Conservation (phyloP, 192 early-diverging fungal genomes). For the Coemansia sp. region DNA sequence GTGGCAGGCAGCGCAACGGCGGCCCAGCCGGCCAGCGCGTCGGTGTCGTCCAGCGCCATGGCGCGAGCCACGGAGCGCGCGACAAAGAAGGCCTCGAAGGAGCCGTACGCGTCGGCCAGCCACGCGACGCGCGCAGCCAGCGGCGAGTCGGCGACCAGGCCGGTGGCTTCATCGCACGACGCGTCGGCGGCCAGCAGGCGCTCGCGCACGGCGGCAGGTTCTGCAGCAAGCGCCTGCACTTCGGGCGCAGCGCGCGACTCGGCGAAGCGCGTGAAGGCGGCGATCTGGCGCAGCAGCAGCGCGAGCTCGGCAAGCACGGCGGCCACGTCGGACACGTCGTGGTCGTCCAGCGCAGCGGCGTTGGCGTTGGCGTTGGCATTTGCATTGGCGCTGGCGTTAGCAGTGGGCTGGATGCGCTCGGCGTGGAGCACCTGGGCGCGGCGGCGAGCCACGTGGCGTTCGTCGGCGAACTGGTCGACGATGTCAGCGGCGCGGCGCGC, state of each 20-base stretch:
- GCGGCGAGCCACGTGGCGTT: constrained; percentile 55
- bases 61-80: constrained; percentile 32
- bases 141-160: constrained; percentile 31
- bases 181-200: constrained; percentile 16
- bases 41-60: constrained; percentile 43
- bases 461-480: constrained; percentile 78
- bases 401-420: not conserved
- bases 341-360: constrained; percentile 44
- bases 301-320: constrained; percentile 78
- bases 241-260: constrained; percentile 69
- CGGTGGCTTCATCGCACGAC: constrained; percentile 23
- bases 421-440: constrained; percentile 42
- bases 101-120: constrained; percentile 37
- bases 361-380: no score
- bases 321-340: constrained; percentile 74
- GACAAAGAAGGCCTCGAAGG: constrained; percentile 42
- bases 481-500: constrained; percentile 75
- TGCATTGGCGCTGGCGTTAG: no score
- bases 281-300: constrained; percentile 72
- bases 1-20: not conserved
- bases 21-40: constrained; percentile 34
- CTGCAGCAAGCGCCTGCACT: constrained; percentile 6
- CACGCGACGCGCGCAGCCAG: constrained; percentile 29
- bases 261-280: constrained; percentile 81
- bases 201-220: constrained; percentile 10